Base-by-base conservation (phyloP, 139 green algal species). In the Pleodorina starrii region DNA sequence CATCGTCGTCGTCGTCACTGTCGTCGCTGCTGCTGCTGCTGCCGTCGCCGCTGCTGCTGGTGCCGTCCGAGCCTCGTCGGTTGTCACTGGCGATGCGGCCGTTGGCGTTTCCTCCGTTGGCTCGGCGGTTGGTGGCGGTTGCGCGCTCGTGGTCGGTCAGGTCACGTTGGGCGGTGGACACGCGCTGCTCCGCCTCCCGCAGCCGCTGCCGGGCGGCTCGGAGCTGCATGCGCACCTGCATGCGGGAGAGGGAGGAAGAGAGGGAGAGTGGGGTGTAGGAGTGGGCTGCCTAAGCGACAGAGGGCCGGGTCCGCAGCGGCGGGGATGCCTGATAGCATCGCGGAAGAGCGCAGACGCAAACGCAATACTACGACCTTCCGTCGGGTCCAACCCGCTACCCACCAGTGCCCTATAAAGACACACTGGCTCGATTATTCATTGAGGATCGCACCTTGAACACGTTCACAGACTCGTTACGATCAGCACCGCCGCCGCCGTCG, bases 21-120 rank as follows among this genome's bases (percentile, higher is more conserved):
- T 87, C 81, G 23, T 77, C 60, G 81, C 79, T 75, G 32, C 36
- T 73, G 79, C 79, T 50, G 78, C n/a, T 50, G 40, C 57, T 72
- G 57, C 9, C 50, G 0, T 36, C 29, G 35, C 36, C 38, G 78
- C n/a, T 72, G 59, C 79, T 27, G 54, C 23, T 74, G 57, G 0
- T 50, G 75, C 29, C 42, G 48, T 23, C 76, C 7, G 25, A 25
- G 54, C 54, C 54, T 32, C 54, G 21, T 66, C 54, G 21, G 29
- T 7, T n/a, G n/a, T n/a, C n/a, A n/a, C n/a, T n/a, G n/a, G n/a
- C n/a, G n/a, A n/a, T n/a, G n/a, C n/a, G n/a, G 44, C 44, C 74
- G 69, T 14, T n/a, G 14, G 57, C 35, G 35, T 44, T 77, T 29
- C 69, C 17, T 23, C 72, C 72, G 72, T 54, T 76, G 3, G 36